These are phyloP conservation scores for Sporothrix luriei DNA, from an alignment of 2,329 filamentous ascomycete species.

Conservation along the genomic window DNA sequence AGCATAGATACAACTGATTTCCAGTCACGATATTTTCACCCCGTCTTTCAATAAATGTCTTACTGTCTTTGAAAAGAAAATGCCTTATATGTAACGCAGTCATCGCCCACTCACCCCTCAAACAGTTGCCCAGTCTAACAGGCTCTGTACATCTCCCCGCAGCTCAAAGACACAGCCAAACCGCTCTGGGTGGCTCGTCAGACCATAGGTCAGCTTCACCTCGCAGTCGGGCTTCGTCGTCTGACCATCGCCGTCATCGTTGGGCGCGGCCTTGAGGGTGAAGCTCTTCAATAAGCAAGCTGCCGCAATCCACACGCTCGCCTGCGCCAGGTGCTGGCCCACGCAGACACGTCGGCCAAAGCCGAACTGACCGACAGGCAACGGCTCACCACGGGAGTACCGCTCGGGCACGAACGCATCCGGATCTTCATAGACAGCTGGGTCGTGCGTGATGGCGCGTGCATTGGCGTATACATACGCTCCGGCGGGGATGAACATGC, in stretches of 20 bases:
- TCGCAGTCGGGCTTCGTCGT: conserved; percentile 26
- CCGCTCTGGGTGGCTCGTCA: conserved; percentile 33
- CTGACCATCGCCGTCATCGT: conserved; percentile 25
- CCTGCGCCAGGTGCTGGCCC: conserved; percentile 48
- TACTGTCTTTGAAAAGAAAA: too few relatives aligned
- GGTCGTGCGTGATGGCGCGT: conserved; percentile 52
- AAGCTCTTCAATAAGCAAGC: conserved; percentile 47
- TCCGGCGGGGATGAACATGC: conserved; percentile 37
- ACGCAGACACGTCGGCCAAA: conserved; percentile 56
- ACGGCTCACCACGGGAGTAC: conserved; percentile 48
- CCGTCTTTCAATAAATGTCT: too few relatives aligned
- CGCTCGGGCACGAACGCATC: conserved; percentile 48
- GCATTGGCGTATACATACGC: conserved; percentile 49
- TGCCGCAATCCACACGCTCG: conserved; percentile 47
- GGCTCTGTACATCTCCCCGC: not conserved
- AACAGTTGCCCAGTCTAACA: not conserved
- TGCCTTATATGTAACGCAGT: too few relatives aligned
- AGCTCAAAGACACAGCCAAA: conserved; percentile 30
- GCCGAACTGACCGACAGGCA: conserved; percentile 52
- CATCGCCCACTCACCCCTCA: not conserved
- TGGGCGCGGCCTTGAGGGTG: conserved; percentile 39
- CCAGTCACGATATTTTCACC: too few relatives aligned
- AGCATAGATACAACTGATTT: too few relatives aligned
- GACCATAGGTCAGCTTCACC: conserved; percentile 33
- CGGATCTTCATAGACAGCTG: conserved; percentile 45